phyloP scores from a whole-genome alignment of 2,329 filamentous ascomycete species.

The Davidsoniella virescens region DNA sequence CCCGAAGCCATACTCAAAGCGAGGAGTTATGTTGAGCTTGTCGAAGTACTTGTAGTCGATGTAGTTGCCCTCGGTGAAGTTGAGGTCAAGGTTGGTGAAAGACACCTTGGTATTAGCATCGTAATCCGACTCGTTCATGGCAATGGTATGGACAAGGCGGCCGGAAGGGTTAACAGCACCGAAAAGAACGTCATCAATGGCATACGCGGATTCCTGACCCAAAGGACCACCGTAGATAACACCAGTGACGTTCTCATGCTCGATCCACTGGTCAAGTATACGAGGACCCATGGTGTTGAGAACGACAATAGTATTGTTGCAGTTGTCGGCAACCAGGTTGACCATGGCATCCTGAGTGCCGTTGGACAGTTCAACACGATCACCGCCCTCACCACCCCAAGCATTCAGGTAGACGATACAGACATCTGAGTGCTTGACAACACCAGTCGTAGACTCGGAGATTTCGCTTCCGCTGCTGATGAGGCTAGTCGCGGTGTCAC shows the following conservation, averaged over 20 bases:
- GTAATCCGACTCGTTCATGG: slow-evolving; percentile 40
- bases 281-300: slow-evolving; percentile 48
- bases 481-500: slow-evolving; percentile 29
- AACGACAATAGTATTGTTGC: slow-evolving; percentile 46
- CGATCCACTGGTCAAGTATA: slow-evolving; percentile 42
- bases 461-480: slow-evolving; percentile 45
- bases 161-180: slow-evolving; percentile 40
- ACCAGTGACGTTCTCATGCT: slow-evolving; percentile 47
- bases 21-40: slow-evolving; percentile 28
- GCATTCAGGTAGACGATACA: slow-evolving; percentile 53
- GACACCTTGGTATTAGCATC: slow-evolving; percentile 34
- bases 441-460: slow-evolving; percentile 27
- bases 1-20: slow-evolving; percentile 40
- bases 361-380: slow-evolving; percentile 45
- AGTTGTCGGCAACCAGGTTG: slow-evolving; percentile 37
- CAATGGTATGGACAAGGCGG: slow-evolving; percentile 44
- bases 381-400: slow-evolving; percentile 56
- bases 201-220: slow-evolving; percentile 43
- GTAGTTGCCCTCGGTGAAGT: slow-evolving; percentile 35
- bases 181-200: slow-evolving; percentile 39
- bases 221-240: slow-evolving; percentile 48
- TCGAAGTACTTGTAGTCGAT: slow-evolving; percentile 42
- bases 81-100: slow-evolving; percentile 30
- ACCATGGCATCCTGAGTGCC: slow-evolving; percentile 46
- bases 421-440: slow-evolving; percentile 28